Evolutionary conservation across 2,329 filamentous ascomycete species (phyloP).

Genomic region (Cercospora berteroae): DNA sequence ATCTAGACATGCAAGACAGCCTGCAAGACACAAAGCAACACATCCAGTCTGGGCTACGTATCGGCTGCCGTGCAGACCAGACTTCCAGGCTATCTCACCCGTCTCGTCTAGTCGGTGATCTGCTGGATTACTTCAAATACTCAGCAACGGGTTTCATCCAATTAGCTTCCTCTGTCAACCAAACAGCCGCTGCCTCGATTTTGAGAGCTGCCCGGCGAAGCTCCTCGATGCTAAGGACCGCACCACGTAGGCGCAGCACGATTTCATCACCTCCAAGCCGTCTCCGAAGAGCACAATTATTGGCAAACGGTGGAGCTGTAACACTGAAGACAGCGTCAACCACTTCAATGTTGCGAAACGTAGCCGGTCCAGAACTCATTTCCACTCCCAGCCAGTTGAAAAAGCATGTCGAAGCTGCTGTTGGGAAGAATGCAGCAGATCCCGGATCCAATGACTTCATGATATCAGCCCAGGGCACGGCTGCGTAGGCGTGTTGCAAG

Average conservation of each 20-base stretch:
- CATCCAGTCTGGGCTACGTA: no score
- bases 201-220: background rate
- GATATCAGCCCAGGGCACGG: background rate
- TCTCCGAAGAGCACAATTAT: background rate
- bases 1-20: background rate
- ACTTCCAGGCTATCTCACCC: no score
- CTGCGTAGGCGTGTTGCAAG: background rate
- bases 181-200: background rate
- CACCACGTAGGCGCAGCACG: background rate
- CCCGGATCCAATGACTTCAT: background rate
- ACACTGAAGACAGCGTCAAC: background rate
- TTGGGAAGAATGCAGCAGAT: background rate
- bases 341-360: background rate
- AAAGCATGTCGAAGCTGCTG: background rate
- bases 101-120: no score
- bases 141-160: background rate
- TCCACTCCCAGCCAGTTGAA: slow-evolving; percentile 6
- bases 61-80: no score
- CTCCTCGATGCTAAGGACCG: background rate
- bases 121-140: background rate
- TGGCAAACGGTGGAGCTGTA: background rate
- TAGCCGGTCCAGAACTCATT: background rate
- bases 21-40: no score
- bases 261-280: background rate
- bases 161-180: background rate